Base-by-base conservation (phyloP, 768 basidiomycete genomes). In the Agaricus subrufescens region DNA sequence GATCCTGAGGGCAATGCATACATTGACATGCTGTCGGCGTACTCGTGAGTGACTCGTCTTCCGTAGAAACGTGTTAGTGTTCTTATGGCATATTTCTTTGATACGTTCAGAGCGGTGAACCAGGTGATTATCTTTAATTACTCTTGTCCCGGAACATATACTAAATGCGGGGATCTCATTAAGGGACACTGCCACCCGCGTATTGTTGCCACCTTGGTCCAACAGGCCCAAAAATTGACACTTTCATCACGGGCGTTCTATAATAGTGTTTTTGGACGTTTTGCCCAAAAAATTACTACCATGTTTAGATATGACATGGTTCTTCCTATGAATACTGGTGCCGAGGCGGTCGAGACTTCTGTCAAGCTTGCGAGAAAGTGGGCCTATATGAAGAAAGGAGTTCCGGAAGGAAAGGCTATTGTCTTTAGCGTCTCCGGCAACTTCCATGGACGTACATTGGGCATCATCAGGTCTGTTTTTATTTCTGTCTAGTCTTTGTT, bases 271-370 rank as follows among this genome's bases (percentile, higher is more conserved):
- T 91, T 99, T 62, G 94, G 94, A 0, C 79, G 76, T n/a, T 99
- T 94, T 69, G 93, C 94, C 1, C 79, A 90, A 73, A 81, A 84
- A 69, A 77, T 98, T 57, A 92, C 89, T 1, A 74, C 83, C 57
- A 82, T 90, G 73, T 94, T 96, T 66, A 87, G 87, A 11, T 98
- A 90, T 69, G 95, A 96, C 60, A 94, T 94, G 86, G 93, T 97
- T 1, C 77, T 98, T 8, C 95, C 96, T 25, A 97, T 98, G 94
- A 99, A 99, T 79, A 98, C 96, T 0, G 96, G 96, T 46, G 94
- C 94, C 0, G 97, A 99, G 67, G 97, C 97, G 7, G 97, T 98
- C 53, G 97, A 99, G 75, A 97, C 95, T 0, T 84, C 87, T n/a
- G 71, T 99, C 68, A 99, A 99, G 79, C 80, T 98, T 15, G 87